Evolutionary conservation across 2,329 filamentous ascomycete genomes (phyloP), one percentile per base, ranked within the genome.

Genomic region (Fusarium veterinarium): DNA sequence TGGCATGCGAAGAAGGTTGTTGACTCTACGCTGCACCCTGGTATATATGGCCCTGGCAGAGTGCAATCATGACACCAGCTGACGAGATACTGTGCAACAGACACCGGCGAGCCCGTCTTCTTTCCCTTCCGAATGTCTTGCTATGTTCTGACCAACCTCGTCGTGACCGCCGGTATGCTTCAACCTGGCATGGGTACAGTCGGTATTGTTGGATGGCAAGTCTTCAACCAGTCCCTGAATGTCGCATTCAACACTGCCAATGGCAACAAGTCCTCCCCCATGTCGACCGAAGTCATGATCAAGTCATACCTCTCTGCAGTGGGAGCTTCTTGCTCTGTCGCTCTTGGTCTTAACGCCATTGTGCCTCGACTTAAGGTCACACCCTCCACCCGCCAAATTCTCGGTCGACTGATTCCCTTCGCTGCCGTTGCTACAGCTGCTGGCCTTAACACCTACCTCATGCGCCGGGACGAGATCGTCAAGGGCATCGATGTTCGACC

Each of bases 211-310:
- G 91, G 92, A 74, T 99, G 96, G 96, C 96, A 99, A 84, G 90
- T 98, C 65, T 90, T 93, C 75, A 99, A 99, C 84, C 96, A 99
- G 85, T 98, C 95, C 17, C 91, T 99, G 77, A 99, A 99, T 81
- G 96, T 99, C 33, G 95, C 94, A 75, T 95, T 99, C 87, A 99
- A 99, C 88, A 95, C 91, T 81, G 93, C 95, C 80, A 99, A 99
- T 82, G 94, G 95, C 72, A 99, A 99, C 89, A 99, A 99, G 83
- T 97, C 95, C 42, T 95, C 94, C 6, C 94, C 95, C 2, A 89
- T 98, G 71, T 93, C 93, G 25, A 92, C 90, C 66, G 89, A 90
- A 28, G 93, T 94, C 75, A 91, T 99, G 71, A 89, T 92, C 70
- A 91, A 97, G 83, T 98, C 95, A 57, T 99, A 98, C 86, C 89